A percentile compares a stretch with the other conserved stretches of the same genome.
Evolutionary conservation across 2,329 filamentous ascomycete genomes (phyloP).

Genomic region (Trichothecium roseum): DNA sequence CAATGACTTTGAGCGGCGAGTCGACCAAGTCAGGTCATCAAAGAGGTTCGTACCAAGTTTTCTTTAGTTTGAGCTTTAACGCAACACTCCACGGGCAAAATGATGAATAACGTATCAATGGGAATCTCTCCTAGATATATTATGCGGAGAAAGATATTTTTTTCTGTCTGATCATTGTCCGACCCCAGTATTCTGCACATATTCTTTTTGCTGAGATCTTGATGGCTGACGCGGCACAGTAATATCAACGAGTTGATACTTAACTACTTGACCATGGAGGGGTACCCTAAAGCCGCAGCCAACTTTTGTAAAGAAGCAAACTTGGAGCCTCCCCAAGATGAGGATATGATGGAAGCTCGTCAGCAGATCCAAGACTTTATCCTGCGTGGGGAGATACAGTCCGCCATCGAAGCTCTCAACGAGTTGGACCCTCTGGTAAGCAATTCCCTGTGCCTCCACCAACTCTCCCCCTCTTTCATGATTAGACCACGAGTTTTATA

Average conservation of each 20-base stretch:
- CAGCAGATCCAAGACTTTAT: slow-evolving; percentile 80
- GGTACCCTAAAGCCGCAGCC: slow-evolving; percentile 83
- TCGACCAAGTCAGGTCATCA: slow-evolving; percentile 74
- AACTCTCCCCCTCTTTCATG: slow-evolving; percentile 47
- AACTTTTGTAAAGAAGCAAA: slow-evolving; percentile 95
- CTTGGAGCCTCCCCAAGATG: slow-evolving; percentile 61
- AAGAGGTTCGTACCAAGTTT: slow-evolving; percentile 62
- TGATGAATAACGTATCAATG: slow-evolving; percentile 93
- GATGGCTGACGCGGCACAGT: slow-evolving; percentile 33
- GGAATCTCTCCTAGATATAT: slow-evolving; percentile 99
- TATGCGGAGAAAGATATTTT: slow-evolving; percentile 76
- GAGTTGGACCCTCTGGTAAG: slow-evolving; percentile 85
- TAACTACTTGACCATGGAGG: slow-evolving; percentile 93
- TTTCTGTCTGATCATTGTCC: slow-evolving; percentile 53
- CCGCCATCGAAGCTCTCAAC: slow-evolving; percentile 79
- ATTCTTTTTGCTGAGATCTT: background rate
- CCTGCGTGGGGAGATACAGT: slow-evolving; percentile 73
- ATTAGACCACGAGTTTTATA: slow-evolving; percentile 81
- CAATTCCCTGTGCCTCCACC: background rate
- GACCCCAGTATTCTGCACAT: background rate
- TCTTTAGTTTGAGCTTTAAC: slow-evolving; percentile 3
- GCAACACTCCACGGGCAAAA: slow-evolving; percentile 16
- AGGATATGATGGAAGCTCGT: slow-evolving; percentile 63
- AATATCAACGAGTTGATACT: slow-evolving; percentile 93
- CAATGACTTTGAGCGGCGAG: slow-evolving; percentile 68